Percentiles rank a stretch among this genome's conserved stretches.
Conservation (phyloP, 208 protist species). For the Trypanosoma scelopori region DNA sequence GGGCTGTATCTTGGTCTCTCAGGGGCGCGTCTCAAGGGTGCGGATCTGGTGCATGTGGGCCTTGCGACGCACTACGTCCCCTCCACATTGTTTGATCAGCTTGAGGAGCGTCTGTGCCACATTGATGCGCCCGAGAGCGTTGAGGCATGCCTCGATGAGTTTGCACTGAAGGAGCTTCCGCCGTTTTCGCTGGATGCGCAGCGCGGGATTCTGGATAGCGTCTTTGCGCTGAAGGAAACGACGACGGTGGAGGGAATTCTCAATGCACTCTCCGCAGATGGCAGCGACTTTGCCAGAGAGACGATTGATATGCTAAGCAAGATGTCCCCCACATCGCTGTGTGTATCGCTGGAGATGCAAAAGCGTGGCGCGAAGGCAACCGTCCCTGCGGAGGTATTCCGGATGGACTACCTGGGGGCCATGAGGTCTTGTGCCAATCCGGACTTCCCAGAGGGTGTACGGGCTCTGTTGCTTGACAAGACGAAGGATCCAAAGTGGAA, state of each 20-base stretch:
- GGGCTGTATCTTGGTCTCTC: constrained; percentile 83
- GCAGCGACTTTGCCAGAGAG: constrained; percentile 32
- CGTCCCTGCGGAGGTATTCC: constrained; percentile 50
- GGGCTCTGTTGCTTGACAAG: constrained; percentile 82
- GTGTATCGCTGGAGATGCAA: constrained; percentile 57
- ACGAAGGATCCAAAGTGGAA: constrained; percentile 77
- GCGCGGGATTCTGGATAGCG: constrained; percentile 29
- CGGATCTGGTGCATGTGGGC: constrained; percentile 66
- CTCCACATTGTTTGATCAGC: constrained; percentile 35
- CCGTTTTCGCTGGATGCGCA: constrained; percentile 44
- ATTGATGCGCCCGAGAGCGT: constrained; percentile 32
- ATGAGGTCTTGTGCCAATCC: constrained; percentile 32
- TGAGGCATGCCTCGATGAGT: constrained; percentile 47
- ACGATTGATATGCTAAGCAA: constrained; percentile 31
- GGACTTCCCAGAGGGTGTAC: constrained; percentile 84
- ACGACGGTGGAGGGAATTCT: constrained; percentile 53
- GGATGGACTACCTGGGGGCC: constrained; percentile 56
- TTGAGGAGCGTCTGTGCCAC: constrained; percentile 58
- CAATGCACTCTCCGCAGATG: constrained; percentile 24
- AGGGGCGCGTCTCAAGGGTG: constrained; percentile 64
- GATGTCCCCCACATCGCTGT: constrained; percentile 60
- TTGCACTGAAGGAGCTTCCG: constrained; percentile 34
- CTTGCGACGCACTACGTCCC: constrained; percentile 85
- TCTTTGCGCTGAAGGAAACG: constrained; percentile 36
- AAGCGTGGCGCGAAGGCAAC: constrained; percentile 35